Percentiles rank a stretch among this genome's conserved stretches.
Conservation (phyloP, 2,329 filamentous ascomycete genomes). For the Lasiodiplodia sp. region DNA sequence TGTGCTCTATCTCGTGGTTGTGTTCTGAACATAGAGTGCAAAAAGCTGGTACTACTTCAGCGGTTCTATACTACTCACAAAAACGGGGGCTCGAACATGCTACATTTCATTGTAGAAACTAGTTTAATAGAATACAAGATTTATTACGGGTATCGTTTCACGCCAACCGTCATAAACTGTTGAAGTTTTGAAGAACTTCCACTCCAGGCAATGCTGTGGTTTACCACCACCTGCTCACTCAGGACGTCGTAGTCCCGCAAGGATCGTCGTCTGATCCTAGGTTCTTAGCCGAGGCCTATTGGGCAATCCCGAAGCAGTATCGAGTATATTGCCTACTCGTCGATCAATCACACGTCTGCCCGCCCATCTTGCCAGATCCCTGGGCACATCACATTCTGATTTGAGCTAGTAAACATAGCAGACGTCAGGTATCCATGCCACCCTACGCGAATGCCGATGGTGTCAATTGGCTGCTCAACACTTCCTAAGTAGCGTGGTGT, state of each 20-base stretch:
- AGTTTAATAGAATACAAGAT: conserved; percentile 22
- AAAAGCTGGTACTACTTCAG: neutral
- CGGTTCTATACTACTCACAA: neutral
- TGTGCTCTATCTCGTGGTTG: conserved; percentile 10
- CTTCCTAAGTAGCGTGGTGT: neutral
- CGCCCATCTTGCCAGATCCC: neutral
- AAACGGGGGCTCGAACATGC: neutral
- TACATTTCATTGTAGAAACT: conserved; percentile 5
- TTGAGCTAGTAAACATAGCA: neutral
- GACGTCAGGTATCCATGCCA: neutral
- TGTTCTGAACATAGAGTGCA: neutral
- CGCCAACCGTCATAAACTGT: neutral
- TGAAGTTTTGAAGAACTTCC: neutral
- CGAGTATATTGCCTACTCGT: neutral
- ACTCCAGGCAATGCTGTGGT: neutral
- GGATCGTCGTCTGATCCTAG: neutral
- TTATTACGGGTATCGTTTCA: neutral
- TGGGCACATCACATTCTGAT: neutral
- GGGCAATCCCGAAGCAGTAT: neutral
- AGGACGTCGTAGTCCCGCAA: neutral
- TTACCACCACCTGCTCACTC: neutral
- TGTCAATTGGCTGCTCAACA: no score
- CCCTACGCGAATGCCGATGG: no score
- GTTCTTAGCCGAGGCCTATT: neutral
- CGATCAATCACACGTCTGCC: neutral